A percentile compares a stretch with the other conserved stretches of the same genome.
Conservation (phyloP, 805 yeast species). For the Candida tibetensis region DNA sequence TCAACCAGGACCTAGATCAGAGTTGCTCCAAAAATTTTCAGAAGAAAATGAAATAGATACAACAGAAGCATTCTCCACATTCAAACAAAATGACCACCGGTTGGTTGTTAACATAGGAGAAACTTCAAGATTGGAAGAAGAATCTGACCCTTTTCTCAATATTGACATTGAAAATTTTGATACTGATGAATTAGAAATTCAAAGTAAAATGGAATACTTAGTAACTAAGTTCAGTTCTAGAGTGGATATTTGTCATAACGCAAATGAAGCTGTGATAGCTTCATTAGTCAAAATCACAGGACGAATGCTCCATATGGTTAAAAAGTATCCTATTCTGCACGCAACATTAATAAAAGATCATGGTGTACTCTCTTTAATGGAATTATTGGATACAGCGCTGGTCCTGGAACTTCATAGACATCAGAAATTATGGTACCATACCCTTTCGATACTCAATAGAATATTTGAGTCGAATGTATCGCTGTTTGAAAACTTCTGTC, state of each 20-base stretch:
- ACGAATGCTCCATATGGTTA: slow-evolving; percentile 35
- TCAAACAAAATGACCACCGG: neutral
- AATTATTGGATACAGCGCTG: slow-evolving; percentile 33
- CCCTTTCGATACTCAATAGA: slow-evolving; percentile 32
- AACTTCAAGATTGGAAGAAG: slow-evolving; percentile 16
- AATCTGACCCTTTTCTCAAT: slow-evolving; percentile 37
- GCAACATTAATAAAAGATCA: slow-evolving; percentile 40
- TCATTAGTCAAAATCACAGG: slow-evolving; percentile 36
- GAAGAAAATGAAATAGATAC: slow-evolving; percentile 23
- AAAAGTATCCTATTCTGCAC: slow-evolving; percentile 40
- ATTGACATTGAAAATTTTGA: slow-evolving; percentile 39
- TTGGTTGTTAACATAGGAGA: slow-evolving; percentile 3
- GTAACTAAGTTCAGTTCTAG: slow-evolving; percentile 30
- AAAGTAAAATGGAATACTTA: slow-evolving; percentile 38
- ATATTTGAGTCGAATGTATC: slow-evolving; percentile 28
- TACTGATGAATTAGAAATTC: slow-evolving; percentile 41
- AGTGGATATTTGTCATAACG: slow-evolving; percentile 28
- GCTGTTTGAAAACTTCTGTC: slow-evolving; percentile 40
- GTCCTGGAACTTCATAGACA: slow-evolving; percentile 27
- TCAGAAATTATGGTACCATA: slow-evolving; percentile 36
- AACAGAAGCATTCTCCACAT: slow-evolving; percentile 8
- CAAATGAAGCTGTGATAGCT: slow-evolving; percentile 28
- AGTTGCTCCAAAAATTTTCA: slow-evolving; percentile 29
- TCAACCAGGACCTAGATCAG: slow-evolving; percentile 10
- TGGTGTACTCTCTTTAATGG: slow-evolving; percentile 38